Conservation (phyloP, 208 protist species). For the Crithidia mellificae region DNA sequence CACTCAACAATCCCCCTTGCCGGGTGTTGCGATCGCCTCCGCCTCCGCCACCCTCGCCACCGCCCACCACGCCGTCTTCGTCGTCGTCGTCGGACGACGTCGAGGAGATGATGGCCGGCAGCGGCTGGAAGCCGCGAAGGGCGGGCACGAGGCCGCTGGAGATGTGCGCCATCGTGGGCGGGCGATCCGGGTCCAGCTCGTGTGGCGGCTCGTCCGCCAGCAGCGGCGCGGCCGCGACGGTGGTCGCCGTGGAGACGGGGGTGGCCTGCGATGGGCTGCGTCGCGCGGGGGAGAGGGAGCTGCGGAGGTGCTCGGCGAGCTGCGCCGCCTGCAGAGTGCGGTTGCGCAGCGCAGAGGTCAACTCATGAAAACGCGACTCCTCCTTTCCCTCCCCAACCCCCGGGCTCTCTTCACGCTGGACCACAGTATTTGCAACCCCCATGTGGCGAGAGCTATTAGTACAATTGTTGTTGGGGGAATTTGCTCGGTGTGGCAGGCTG, state of each 20-base stretch:
- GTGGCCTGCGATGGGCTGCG: not conserved
- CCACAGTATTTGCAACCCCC: no score
- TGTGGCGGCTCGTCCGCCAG: no score
- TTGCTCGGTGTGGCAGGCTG: not conserved
- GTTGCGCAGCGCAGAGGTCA: slow-evolving; percentile 13
- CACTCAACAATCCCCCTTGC: no score
- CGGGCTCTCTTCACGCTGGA: no score
- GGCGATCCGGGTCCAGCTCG: slow-evolving; percentile 11
- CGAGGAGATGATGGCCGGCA: not conserved
- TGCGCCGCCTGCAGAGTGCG: slow-evolving; percentile 15
- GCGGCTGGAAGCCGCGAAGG: not conserved
- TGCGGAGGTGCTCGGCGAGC: slow-evolving; percentile 10
- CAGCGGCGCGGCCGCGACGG: no score
- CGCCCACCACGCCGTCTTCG: slow-evolving; percentile 5
- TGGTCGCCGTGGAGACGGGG: no score
- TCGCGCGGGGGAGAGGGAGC: slow-evolving; percentile 3
- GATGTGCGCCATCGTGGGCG: slow-evolving; percentile 32
- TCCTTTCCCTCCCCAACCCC: no score
- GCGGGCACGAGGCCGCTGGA: slow-evolving; percentile 24
- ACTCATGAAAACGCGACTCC: not conserved
- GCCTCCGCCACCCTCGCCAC: no score
- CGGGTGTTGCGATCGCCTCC: no score
- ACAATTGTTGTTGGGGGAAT: not conserved
- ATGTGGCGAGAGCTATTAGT: no score
- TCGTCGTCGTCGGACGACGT: not conserved